Evolutionary conservation across 148 eudicot genomes (phyloP).

Genomic region (Pharnaceum exiguum): DNA sequence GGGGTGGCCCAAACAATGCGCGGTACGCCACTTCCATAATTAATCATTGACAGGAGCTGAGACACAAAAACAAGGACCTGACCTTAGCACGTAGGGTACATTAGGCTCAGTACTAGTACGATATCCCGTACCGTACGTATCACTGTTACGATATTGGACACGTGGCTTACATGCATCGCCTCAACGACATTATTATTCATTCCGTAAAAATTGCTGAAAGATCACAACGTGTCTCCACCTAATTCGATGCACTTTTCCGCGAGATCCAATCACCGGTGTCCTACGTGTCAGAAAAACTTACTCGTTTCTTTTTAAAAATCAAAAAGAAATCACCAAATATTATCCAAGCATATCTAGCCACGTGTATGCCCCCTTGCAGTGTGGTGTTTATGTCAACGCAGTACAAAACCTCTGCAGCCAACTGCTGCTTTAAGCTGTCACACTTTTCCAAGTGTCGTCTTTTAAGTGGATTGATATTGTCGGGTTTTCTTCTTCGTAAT

Average conservation of each 20-base stretch:
- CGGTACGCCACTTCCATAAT: no score
- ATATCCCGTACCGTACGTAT: not conserved
- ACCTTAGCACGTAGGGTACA: no score
- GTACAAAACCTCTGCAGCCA: not conserved
- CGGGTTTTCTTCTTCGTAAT: no score
- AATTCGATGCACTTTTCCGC: not conserved
- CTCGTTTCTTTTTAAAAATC: not conserved
- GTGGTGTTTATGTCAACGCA: slow-evolving; percentile 23
- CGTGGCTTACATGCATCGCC: slow-evolving; percentile 13
- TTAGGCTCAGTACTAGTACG: no score
- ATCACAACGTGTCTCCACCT: not conserved
- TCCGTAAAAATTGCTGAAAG: not conserved
- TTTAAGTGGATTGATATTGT: not conserved
- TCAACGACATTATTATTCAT: not conserved
- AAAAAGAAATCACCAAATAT: not conserved
- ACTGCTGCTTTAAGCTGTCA: not conserved
- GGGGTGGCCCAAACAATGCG: no score
- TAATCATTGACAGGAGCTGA: no score
- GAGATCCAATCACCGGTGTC: not conserved
- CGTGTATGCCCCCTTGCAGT: slow-evolving; percentile 4
- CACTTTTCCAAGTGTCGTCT: slow-evolving; percentile 3
- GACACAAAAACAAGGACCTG: no score
- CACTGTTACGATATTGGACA: not conserved
- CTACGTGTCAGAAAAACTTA: not conserved
- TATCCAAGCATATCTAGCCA: slow-evolving; percentile 10